Percentiles rank a stretch among this genome's conserved stretches.
Evolutionary conservation across 2,329 filamentous ascomycete genomes (phyloP).

Genomic region (Scleromitrula shiraiana): DNA sequence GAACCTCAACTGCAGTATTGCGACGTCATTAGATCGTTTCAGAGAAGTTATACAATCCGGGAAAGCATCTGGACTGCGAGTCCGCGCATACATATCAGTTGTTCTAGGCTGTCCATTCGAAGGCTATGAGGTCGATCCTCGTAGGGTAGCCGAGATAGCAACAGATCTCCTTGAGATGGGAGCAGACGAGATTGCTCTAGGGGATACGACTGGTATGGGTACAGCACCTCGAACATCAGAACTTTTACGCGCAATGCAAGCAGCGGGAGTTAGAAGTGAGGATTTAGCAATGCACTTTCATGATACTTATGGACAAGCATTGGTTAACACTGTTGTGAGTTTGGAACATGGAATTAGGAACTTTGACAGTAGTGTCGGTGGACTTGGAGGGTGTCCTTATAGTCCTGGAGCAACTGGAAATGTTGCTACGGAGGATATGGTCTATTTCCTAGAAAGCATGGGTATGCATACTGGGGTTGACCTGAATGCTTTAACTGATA

Average conservation of each 20-base stretch:
- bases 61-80: slow-evolving; percentile 56
- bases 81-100: slow-evolving; percentile 74
- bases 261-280: slow-evolving; percentile 59
- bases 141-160: slow-evolving; percentile 57
- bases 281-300: slow-evolving; percentile 81
- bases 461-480: slow-evolving; percentile 70
- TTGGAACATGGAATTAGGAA: slow-evolving; percentile 69
- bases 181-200: slow-evolving; percentile 82
- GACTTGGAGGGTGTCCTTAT: slow-evolving; percentile 78
- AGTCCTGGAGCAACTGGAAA: slow-evolving; percentile 82
- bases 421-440: slow-evolving; percentile 75
- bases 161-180: slow-evolving; percentile 72
- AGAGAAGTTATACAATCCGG: slow-evolving; percentile 60
- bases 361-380: slow-evolving; percentile 74
- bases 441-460: slow-evolving; percentile 67
- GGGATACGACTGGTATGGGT: slow-evolving; percentile 87
- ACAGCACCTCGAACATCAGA: slow-evolving; percentile 63
- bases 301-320: slow-evolving; percentile 77
- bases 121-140: slow-evolving; percentile 55
- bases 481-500: slow-evolving; percentile 55
- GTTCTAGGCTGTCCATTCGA: slow-evolving; percentile 75
- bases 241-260: slow-evolving; percentile 54
- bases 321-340: slow-evolving; percentile 73
- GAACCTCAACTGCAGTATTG: slow-evolving; percentile 76
- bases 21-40: slow-evolving; percentile 64